Evolutionary conservation across 768 basidiomycete genomes (phyloP).

Genomic region (Dentipellis fragilis): DNA sequence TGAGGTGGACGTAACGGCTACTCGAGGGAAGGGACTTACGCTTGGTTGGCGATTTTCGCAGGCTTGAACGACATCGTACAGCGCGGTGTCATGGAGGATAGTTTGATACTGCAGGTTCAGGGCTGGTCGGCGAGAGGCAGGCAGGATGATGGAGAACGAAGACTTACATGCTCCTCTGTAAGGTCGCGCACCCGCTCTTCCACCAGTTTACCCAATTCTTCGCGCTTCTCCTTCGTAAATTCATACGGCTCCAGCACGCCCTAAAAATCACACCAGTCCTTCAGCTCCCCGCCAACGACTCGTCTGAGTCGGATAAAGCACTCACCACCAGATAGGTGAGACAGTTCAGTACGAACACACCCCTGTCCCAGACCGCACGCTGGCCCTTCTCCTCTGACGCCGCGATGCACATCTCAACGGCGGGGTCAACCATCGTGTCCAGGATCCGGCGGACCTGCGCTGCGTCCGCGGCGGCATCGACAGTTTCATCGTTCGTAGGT

Average conservation of each 20-base stretch:
- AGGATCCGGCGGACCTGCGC: constrained; percentile 57
- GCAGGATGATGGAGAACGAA: background rate
- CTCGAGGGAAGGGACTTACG: constrained; percentile 23
- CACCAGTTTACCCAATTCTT: constrained; percentile 46
- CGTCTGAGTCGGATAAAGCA: constrained; percentile 1
- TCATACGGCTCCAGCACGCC: constrained; percentile 54
- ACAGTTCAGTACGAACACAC: constrained; percentile 82
- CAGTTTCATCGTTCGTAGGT: constrained; percentile 9
- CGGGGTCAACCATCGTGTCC: constrained; percentile 79
- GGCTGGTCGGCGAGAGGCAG: no score
- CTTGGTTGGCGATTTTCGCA: constrained; percentile 29
- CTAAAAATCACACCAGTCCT: no score
- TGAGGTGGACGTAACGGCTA: background rate
- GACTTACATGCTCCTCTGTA: constrained; percentile 75
- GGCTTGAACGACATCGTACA: constrained; percentile 35
- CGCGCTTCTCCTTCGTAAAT: constrained; percentile 57
- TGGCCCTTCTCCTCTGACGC: constrained; percentile 64
- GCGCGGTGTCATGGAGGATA: constrained; percentile 45
- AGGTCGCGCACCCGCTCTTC: constrained; percentile 53
- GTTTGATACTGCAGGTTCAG: constrained; percentile 31
- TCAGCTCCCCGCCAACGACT: background rate
- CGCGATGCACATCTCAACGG: constrained; percentile 60
- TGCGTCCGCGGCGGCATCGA: constrained; percentile 20
- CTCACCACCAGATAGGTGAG: constrained; percentile 71
- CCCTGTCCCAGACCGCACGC: constrained; percentile 62